Percentiles rank a stretch among this genome's conserved stretches.
phyloP scores from a whole-genome alignment of 768 basidiomycete genomes.

The Termitomyces sp. region DNA sequence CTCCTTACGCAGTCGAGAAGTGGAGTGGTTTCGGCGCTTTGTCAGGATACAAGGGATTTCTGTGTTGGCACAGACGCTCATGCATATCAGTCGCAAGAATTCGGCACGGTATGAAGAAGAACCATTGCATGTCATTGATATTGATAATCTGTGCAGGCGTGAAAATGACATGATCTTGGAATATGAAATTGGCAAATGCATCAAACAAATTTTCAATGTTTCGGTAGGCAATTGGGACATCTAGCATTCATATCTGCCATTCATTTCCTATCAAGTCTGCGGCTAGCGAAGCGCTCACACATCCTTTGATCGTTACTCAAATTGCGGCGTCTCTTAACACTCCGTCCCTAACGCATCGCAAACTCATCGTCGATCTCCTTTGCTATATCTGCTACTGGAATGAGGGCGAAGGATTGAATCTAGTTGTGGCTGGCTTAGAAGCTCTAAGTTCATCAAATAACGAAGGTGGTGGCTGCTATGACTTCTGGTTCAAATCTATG shows the following conservation, averaged over 20 bases:
- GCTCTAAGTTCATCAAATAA: conserved; percentile 64
- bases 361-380: conserved; percentile 74
- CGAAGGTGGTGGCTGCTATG: conserved; percentile 58
- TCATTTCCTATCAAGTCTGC: conserved; percentile 40
- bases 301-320: conserved; percentile 69
- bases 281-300: conserved; percentile 66
- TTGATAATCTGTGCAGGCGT: conserved; percentile 30
- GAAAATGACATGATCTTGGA: conserved; percentile 69
- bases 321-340: conserved; percentile 81
- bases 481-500: conserved; percentile 86
- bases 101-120: conserved; percentile 43
- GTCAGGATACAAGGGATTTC: conserved; percentile 74
- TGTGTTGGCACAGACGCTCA: conserved; percentile 74
- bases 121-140: neutral
- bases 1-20: conserved; percentile 73
- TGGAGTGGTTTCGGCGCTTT: conserved; percentile 81
- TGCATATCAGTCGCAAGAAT: conserved; percentile 69
- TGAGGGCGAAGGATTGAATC: conserved; percentile 49
- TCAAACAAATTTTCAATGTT: conserved; percentile 76
- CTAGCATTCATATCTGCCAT: conserved; percentile 1
- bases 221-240: conserved; percentile 24
- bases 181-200: conserved; percentile 83
- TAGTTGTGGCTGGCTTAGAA: conserved; percentile 74
- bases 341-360: conserved; percentile 72
- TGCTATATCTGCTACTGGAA: conserved; percentile 66